Base-by-base conservation (phyloP, 2,329 filamentous ascomycete species). In the Clonostachys solani region DNA sequence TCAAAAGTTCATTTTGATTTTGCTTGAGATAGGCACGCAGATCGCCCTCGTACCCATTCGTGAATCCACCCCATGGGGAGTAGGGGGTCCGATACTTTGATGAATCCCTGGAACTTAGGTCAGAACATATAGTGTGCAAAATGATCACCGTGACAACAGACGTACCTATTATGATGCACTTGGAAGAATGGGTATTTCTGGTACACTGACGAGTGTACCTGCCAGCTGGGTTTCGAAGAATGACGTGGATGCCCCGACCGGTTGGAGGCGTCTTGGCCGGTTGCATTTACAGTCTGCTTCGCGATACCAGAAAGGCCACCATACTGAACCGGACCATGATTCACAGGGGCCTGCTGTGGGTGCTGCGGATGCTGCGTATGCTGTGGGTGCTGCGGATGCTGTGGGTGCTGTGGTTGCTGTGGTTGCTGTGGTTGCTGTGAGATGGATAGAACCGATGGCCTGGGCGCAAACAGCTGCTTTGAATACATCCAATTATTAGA, bases 41-140 rank as follows among this genome's bases (percentile, higher is more conserved):
- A 43, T 74, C 75, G 17, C 75, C 77, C 59, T 82, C 77, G 48
- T 83, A 82, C 5, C 78, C 79, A 50, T 84, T 84, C 34, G 75
- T 80, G 54, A 83, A 83, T 0, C 80, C 81, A 19, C 77, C 75
- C 64, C 67, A 72, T 2, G 71, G 66, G 15, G 75, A 72, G 56
- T 84, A 85, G 2, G 81, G 81, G 5, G 78, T 82, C 44, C 77
- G 73, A 49, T 85, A 84, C 46, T 75, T 75, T 8, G 73, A 69
- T 6, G 75, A 66, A 49, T 80, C 75, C 63, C 77, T 80, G 50
- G 5, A n/a, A 29, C 9, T 29, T 29, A 29, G 3, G 23, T 29
- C 23, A 29, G 23, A 29, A 29, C 23, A 29, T 29, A 10, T 8
- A 29, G 23, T 29, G 8, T 29, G 23, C 43, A n/a, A 18, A 18